Conservation (phyloP, 331 rosid genomes). For the Phaseolus coccineus region DNA sequence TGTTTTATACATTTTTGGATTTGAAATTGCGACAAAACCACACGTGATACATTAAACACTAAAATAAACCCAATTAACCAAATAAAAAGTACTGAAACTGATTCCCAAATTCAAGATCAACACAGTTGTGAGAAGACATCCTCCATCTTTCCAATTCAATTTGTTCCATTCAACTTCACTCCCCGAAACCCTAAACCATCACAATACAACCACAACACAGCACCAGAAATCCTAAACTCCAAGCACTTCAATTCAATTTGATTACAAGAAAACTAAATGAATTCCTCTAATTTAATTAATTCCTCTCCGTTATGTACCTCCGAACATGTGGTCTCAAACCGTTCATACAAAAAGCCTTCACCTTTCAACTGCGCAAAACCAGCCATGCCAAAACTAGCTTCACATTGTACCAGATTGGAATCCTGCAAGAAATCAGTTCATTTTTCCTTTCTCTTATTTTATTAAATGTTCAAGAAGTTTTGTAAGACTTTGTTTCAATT, state of each 20-base stretch:
- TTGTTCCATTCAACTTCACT: slow-evolving; percentile 49
- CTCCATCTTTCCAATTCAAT: too few species aligned
- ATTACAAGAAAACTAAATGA: background rate
- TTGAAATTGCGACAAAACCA: slow-evolving; percentile 24
- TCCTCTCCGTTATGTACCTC: slow-evolving; percentile 36
- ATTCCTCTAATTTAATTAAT: slow-evolving; percentile 2
- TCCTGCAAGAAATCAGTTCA: slow-evolving; percentile 53
- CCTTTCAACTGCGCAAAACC: slow-evolving; percentile 85
- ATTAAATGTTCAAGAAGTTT: too few species aligned
- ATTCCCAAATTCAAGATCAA: background rate
- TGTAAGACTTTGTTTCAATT: too few species aligned
- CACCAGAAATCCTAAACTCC: background rate
- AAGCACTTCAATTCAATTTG: slow-evolving; percentile 11
- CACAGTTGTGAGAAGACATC: too few species aligned
- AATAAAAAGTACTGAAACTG: background rate
- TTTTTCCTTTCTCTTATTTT: background rate
- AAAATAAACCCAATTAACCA: slow-evolving; percentile 18
- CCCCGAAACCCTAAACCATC: too few species aligned
- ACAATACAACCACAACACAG: background rate
- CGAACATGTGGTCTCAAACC: slow-evolving; percentile 59
- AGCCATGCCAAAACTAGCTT: slow-evolving; percentile 88
- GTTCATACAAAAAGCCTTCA: slow-evolving; percentile 85
- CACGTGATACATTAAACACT: background rate
- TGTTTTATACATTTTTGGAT: background rate
- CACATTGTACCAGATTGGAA: slow-evolving; percentile 79